A percentile compares a stretch with the other conserved stretches of the same genome.
Evolutionary conservation across 352 stramenopile genomes (phyloP).

Genomic region (Globisporangium spiculum): DNA sequence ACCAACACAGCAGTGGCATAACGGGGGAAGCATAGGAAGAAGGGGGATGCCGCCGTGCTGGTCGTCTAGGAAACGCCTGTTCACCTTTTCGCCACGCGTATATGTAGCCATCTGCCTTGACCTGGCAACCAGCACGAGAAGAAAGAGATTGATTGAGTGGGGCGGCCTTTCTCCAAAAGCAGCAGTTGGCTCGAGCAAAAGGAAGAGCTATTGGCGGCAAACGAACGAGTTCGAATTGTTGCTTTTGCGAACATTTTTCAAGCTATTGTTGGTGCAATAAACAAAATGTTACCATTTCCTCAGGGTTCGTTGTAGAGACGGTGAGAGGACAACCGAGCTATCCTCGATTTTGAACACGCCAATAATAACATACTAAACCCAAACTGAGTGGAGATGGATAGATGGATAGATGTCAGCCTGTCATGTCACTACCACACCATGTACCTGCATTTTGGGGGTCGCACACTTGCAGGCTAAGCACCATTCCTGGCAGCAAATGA

Average conservation of each 20-base stretch:
- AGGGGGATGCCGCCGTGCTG: background rate
- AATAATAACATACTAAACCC: background rate
- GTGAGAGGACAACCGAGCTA: background rate
- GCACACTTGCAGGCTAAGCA: background rate
- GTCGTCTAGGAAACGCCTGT: background rate
- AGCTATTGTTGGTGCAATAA: too few relatives aligned
- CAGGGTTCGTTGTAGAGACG: background rate
- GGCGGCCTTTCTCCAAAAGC: background rate
- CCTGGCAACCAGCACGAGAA: slow-evolving; percentile 9
- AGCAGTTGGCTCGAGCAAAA: background rate
- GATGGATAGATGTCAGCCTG: background rate
- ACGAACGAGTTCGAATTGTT: background rate
- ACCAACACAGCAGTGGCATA: background rate
- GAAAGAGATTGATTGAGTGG: background rate
- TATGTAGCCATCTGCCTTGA: slow-evolving; percentile 1
- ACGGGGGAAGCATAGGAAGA: background rate
- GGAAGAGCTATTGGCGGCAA: background rate
- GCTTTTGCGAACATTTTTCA: background rate
- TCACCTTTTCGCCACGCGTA: background rate
- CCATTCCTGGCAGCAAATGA: too few relatives aligned
- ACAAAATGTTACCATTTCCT: background rate
- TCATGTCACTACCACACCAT: background rate
- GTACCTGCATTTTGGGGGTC: background rate
- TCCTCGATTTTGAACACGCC: background rate
- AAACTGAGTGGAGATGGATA: background rate